Evolutionary conservation across 345 rosid species (phyloP).

Genomic region (Eucalyptus rudis): DNA sequence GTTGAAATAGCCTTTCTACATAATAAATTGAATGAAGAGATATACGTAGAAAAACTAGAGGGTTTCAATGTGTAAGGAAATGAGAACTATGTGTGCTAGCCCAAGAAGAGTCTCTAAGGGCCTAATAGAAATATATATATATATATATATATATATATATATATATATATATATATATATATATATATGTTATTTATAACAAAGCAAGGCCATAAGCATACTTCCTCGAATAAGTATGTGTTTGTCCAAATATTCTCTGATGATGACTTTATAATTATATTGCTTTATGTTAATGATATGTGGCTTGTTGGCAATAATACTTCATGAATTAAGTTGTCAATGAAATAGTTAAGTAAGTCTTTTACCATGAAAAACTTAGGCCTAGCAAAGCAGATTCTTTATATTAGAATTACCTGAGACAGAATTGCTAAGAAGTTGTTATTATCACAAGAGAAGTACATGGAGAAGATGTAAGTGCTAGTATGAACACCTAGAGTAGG

Average conservation of each 20-base stretch:
- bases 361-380: not conserved
- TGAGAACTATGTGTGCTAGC: not conserved
- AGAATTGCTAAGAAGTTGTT: not conserved
- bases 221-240: not conserved
- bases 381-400: rapidly evolving
- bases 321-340: no score
- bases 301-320: not conserved
- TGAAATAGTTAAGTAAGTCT: not conserved
- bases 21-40: not conserved
- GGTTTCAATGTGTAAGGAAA: not conserved
- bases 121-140: not conserved
- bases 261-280: not conserved
- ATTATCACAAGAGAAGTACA: not conserved
- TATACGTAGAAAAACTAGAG: not conserved
- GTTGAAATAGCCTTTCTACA: not conserved
- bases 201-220: not conserved
- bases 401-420: no score
- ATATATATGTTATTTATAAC: not conserved
- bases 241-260: not conserved
- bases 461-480: not conserved
- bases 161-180: no score
- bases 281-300: not conserved
- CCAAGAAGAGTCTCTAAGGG: not conserved
- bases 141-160: no score
- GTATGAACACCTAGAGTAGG: no score